Base-by-base conservation (phyloP, 2,329 filamentous ascomycete genomes). In the Fusarium vanettenii region DNA sequence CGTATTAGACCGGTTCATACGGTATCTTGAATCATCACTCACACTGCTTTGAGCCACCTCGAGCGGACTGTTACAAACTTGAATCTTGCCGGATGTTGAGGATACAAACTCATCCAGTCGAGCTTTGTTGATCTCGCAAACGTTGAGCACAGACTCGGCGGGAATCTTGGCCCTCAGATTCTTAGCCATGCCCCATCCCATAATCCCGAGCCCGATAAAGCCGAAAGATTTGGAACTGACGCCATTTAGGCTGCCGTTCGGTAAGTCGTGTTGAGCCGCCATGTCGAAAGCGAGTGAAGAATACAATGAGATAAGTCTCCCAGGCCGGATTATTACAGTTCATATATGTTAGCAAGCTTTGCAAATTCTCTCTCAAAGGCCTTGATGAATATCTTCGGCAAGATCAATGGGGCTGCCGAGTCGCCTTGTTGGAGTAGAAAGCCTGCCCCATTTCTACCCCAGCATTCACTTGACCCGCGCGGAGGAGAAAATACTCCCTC, bases 131-230 rank as follows among this genome's bases (percentile, higher is more conserved):
- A 71, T 41, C 14, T 83, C 81, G 39, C 81, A 82, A 55, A 83
- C 75, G 31, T 81, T 72, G 4, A 83, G 67, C 1, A 73, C 78
- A 45, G 77, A 80, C 4, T 72, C 65, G 4, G 70, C 31, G 2
- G 69, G 69, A 6, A 83, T 64, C 3, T 79, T 79, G 6, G 62
- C 64, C 5, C 79, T 75, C 1, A 82, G 73, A 63, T 82, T 83
- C 70, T 78, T 81, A 2, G 81, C 81, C 81, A 83, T 83, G 20
- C 79, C 78, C 56, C 80, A 82, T 5, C 82, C 80, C 81, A 82
- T 82, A 4, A 82, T 78, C 6, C 81, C 80, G 43, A 82, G 76
- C 45, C 81, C 81, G 25, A 66, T 61, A 18, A 66, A 66, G 18
- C 64, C 56, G 33, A 50, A 66, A 22, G 52, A 56, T 33, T 35